These are phyloP conservation scores for Aspergillus tamarii DNA, from an alignment of 2,329 filamentous ascomycete genomes.

Conservation along the genomic window DNA sequence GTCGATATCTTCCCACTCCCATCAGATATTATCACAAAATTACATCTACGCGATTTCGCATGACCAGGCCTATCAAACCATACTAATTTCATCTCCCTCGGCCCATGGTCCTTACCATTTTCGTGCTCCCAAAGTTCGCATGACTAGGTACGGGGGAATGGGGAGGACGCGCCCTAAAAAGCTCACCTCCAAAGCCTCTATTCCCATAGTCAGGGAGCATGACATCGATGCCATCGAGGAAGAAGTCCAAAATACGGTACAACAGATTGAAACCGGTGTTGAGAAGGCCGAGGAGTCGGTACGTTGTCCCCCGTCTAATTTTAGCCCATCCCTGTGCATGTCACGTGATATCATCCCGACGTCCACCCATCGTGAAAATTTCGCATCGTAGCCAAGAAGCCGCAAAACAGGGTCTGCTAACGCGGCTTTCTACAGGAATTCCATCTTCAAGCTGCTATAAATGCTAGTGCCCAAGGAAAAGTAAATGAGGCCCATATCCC, in stretches of 20 bases:
- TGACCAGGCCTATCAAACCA: conserved; percentile 63
- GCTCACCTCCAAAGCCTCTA: conserved; percentile 85
- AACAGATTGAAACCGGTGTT: conserved; percentile 90
- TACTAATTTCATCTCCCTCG: conserved; percentile 65
- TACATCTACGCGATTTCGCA: conserved; percentile 56
- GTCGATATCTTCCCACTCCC: conserved; percentile 50
- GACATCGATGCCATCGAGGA: conserved; percentile 92
- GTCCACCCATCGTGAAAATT: conserved; percentile 38
- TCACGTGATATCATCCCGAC: conserved; percentile 44
- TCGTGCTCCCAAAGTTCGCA: conserved; percentile 45
- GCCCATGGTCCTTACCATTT: conserved; percentile 43
- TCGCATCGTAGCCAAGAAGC: conserved; percentile 21
- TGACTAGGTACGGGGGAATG: conserved; percentile 51
- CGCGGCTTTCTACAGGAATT: conserved; percentile 69
- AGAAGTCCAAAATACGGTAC: conserved; percentile 76
- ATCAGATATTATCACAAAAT: conserved; percentile 60
- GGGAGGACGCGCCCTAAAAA: conserved; percentile 64
- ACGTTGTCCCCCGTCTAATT: conserved; percentile 55
- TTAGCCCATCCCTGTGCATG: conserved; percentile 36
- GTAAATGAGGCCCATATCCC: conserved; percentile 68
- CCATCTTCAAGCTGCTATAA: conserved; percentile 86
- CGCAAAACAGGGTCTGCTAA: conserved; percentile 24
- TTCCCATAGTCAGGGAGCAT: conserved; percentile 84
- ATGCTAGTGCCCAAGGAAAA: conserved; percentile 63
- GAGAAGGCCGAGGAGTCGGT: conserved; percentile 98